A percentile compares a stretch with the other conserved stretches of the same genome.
phyloP scores from a whole-genome alignment of 139 green algal genomes.

The Volvox reticuliferus region DNA sequence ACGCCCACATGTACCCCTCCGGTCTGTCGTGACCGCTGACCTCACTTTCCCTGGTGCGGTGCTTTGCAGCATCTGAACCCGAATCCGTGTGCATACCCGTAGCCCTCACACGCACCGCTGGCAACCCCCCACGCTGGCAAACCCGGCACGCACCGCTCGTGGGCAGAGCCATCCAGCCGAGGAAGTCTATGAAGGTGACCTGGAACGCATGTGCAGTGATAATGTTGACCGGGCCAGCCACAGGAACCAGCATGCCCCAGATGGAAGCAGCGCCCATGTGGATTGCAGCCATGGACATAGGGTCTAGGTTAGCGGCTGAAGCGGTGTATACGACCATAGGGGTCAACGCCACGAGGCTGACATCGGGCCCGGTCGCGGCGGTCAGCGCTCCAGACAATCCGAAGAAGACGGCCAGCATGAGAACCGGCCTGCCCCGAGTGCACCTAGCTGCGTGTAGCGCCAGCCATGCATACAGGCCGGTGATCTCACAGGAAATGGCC shows the following conservation, averaged over 20 bases:
- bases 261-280: conserved; percentile 1
- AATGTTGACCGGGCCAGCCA: not conserved
- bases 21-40: too few species aligned
- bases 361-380: not conserved
- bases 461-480: conserved; percentile 20
- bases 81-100: too few species aligned
- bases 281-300: conserved; percentile 1
- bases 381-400: not conserved
- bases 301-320: not conserved
- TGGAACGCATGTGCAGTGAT: not conserved
- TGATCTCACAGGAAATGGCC: not conserved
- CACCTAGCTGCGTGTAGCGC: not conserved
- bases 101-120: too few species aligned
- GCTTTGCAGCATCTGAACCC: too few species aligned
- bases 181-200: not conserved
- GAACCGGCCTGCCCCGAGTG: not conserved
- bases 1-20: too few species aligned
- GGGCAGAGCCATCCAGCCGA: conserved; percentile 18
- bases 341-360: not conserved
- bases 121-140: too few species aligned
- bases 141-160: not conserved
- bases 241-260: conserved; percentile 10
- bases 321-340: conserved; percentile 15
- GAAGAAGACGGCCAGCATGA: not conserved
- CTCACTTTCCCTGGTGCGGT: too few species aligned